Percentiles rank a stretch among this genome's conserved stretches.
Evolutionary conservation across 2,329 filamentous ascomycete species (phyloP).

Genomic region (Colletotrichum kahawae): DNA sequence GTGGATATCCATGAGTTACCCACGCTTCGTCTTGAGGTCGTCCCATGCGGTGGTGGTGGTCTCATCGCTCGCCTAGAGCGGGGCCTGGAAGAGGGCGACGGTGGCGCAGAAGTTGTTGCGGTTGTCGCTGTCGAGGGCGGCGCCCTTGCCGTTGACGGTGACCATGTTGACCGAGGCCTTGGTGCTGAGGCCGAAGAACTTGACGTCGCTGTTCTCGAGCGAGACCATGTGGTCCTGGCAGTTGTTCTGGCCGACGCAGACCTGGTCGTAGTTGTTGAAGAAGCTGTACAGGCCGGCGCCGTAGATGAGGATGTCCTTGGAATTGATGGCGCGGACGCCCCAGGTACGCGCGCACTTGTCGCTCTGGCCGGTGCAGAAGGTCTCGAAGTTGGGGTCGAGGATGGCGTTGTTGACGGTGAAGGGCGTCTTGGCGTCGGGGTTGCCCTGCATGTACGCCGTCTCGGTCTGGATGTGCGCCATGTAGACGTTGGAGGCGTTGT

Average conservation of each 20-base stretch:
- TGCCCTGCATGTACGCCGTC: slow-evolving; percentile 87
- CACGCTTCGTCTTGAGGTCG: not conserved
- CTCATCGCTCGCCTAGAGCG: slow-evolving; percentile 4
- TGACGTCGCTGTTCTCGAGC: slow-evolving; percentile 67
- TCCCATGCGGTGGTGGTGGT: not conserved
- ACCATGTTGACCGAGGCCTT: slow-evolving; percentile 80
- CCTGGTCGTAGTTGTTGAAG: slow-evolving; percentile 81
- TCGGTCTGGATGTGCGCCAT: slow-evolving; percentile 88
- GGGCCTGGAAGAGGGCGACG: slow-evolving; percentile 53
- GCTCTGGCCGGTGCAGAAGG: slow-evolving; percentile 50
- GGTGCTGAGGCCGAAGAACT: slow-evolving; percentile 74
- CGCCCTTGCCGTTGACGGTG: slow-evolving; percentile 60
- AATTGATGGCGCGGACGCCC: slow-evolving; percentile 75
- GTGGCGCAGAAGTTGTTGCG: slow-evolving; percentile 70
- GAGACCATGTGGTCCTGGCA: slow-evolving; percentile 83
- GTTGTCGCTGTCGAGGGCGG: slow-evolving; percentile 64
- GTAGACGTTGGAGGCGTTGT: slow-evolving; percentile 78
- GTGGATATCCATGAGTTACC: not conserved
- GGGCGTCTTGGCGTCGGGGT: slow-evolving; percentile 73
- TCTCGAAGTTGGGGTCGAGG: slow-evolving; percentile 71
- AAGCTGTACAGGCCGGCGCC: slow-evolving; percentile 82
- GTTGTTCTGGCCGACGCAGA: slow-evolving; percentile 68
- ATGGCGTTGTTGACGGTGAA: slow-evolving; percentile 63
- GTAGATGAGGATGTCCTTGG: slow-evolving; percentile 70
- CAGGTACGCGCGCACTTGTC: slow-evolving; percentile 72